phyloP scores from a whole-genome alignment of 805 yeast genomes.

The Lipomyces spencermartinsiae region DNA sequence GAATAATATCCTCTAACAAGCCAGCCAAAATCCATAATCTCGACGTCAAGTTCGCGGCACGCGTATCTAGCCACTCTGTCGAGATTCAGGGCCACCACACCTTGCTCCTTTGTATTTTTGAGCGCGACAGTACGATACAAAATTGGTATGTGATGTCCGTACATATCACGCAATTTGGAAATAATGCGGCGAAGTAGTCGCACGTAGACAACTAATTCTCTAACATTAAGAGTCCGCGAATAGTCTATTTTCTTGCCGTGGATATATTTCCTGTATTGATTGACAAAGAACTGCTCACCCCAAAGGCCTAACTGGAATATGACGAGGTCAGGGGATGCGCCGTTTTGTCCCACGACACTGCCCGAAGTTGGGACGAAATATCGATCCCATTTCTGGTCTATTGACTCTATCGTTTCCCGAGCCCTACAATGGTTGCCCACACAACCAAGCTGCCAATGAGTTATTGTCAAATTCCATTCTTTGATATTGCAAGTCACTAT shows the following conservation, averaged over 20 bases:
- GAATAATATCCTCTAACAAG: conserved; percentile 4
- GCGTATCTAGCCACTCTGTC: conserved; percentile 14
- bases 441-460: conserved; percentile 22
- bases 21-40: conserved; percentile 18
- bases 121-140: not conserved
- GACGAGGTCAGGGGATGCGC: conserved; percentile 19
- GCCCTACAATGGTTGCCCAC: conserved; percentile 20
- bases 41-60: conserved; percentile 8
- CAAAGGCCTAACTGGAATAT: conserved; percentile 20
- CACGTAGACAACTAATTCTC: conserved; percentile 5
- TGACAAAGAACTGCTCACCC: conserved; percentile 13
- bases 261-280: not conserved
- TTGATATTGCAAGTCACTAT: conserved; percentile 14
- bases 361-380: conserved; percentile 2
- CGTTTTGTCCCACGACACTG: conserved; percentile 10
- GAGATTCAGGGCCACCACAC: conserved; percentile 2
- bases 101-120: not conserved
- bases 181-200: conserved; percentile 13
- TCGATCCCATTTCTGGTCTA: conserved; percentile 19
- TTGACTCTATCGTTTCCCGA: conserved; percentile 12
- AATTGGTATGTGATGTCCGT: not conserved
- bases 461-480: conserved; percentile 14
- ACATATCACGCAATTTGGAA: not conserved
- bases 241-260: not conserved
- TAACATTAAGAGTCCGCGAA: not conserved